Conservation (phyloP, 2,329 filamentous ascomycete genomes). For the Periconia macrospinosa region DNA sequence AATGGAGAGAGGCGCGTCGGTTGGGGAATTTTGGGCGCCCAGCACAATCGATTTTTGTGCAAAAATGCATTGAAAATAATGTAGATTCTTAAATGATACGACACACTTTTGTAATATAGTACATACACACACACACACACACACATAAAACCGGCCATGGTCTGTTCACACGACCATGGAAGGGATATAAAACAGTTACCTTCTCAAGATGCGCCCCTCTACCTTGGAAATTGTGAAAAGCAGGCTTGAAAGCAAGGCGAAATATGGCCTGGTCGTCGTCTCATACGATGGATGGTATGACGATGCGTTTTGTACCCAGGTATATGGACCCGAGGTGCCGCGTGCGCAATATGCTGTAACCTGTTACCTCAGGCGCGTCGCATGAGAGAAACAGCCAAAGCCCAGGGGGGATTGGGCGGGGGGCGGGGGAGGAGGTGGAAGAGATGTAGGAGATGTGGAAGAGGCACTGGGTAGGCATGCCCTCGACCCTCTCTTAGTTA, state of each 20-base stretch:
- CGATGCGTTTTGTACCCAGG: too few species aligned
- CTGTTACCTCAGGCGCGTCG: not conserved
- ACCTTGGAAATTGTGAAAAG: not conserved
- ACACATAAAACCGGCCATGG: slow-evolving; percentile 7
- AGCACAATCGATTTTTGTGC: not conserved
- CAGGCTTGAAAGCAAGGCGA: not conserved
- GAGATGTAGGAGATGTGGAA: too few species aligned
- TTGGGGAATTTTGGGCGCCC: not conserved
- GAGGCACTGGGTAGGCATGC: too few species aligned
- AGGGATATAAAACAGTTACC: slow-evolving; percentile 18
- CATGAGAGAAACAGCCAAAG: not conserved
- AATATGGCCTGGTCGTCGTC: not conserved
- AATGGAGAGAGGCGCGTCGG: not conserved
- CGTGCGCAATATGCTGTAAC: slow-evolving; percentile 2
- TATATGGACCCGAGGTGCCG: not conserved
- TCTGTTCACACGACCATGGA: slow-evolving; percentile 2
- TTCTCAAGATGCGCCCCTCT: slow-evolving; percentile 11
- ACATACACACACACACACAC: too few species aligned
- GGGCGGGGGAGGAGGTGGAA: too few species aligned
- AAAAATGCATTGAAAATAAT: slow-evolving; percentile 13
- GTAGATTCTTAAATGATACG: slow-evolving; percentile 17
- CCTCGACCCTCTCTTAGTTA: too few species aligned
- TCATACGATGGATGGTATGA: not conserved
- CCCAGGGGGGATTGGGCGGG: too few species aligned
- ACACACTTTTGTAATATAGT: slow-evolving; percentile 29